These are phyloP conservation scores for Ustilago esculenta DNA, from an alignment of 1,284 basidiomycete species.

Conservation along the genomic window DNA sequence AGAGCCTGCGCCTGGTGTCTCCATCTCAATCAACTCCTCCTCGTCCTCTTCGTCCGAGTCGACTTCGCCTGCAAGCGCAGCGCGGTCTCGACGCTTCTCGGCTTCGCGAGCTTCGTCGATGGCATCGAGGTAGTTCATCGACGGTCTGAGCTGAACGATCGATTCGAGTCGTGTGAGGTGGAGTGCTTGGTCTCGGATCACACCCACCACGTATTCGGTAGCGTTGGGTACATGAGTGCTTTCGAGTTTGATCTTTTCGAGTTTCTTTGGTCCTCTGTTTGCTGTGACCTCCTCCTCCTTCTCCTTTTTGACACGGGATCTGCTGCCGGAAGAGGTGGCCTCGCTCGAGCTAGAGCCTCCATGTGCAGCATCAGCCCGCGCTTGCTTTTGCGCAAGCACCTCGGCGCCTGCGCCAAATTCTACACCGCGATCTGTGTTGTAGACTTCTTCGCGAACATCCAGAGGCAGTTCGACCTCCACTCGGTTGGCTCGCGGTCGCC, in stretches of 20 bases:
- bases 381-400: slow-evolving; percentile 45
- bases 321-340: slow-evolving; percentile 9
- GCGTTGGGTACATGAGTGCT: slow-evolving; percentile 57
- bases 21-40: slow-evolving; percentile 48
- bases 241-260: slow-evolving; percentile 62
- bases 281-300: slow-evolving; percentile 31
- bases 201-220: slow-evolving; percentile 64
- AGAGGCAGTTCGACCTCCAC: slow-evolving; percentile 65
- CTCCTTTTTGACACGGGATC: slow-evolving; percentile 38
- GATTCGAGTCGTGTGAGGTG: slow-evolving; percentile 61
- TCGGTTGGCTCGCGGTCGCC: slow-evolving; percentile 58
- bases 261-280: slow-evolving; percentile 39
- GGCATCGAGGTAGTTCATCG: slow-evolving; percentile 65
- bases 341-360: slow-evolving; percentile 18
- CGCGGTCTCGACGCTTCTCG: slow-evolving; percentile 54
- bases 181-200: slow-evolving; percentile 59
- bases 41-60: slow-evolving; percentile 55
- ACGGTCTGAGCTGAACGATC: slow-evolving; percentile 61
- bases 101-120: slow-evolving; percentile 53
- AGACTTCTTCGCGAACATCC: slow-evolving; percentile 59
- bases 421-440: slow-evolving; percentile 58
- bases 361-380: slow-evolving; percentile 39
- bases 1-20: slow-evolving; percentile 32
- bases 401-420: slow-evolving; percentile 51
- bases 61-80: slow-evolving; percentile 36